phyloP scores from a whole-genome alignment of 768 basidiomycete genomes.

The Artomyces pyxidatus region DNA sequence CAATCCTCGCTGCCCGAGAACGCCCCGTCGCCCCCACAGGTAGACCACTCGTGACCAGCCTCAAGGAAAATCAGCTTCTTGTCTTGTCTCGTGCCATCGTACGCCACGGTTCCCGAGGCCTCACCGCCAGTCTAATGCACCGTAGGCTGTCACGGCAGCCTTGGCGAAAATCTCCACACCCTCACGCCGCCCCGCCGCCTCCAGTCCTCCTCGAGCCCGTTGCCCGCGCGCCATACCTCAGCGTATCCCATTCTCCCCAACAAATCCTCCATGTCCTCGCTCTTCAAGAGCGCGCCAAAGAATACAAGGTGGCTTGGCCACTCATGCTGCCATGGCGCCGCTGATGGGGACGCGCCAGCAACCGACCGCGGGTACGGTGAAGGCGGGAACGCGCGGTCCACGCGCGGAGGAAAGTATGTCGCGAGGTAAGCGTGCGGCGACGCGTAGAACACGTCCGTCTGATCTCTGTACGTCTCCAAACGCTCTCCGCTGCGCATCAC shows the following conservation, averaged over 20 bases:
- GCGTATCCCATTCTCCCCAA: slow-evolving; percentile 51
- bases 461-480: slow-evolving; percentile 57
- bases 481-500: slow-evolving; percentile 37
- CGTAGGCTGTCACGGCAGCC: too few relatives aligned
- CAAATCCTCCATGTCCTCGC: slow-evolving; percentile 37
- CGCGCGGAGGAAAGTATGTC: slow-evolving; percentile 54
- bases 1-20: too few relatives aligned
- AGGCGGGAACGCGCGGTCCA: slow-evolving; percentile 57
- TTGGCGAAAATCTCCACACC: too few relatives aligned
- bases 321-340: slow-evolving; percentile 48
- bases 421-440: slow-evolving; percentile 60
- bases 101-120: too few relatives aligned
- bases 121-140: too few relatives aligned
- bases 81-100: too few relatives aligned
- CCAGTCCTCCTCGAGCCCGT: slow-evolving; percentile 71
- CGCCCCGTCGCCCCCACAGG: too few relatives aligned
- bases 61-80: too few relatives aligned
- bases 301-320: slow-evolving; percentile 81
- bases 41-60: too few relatives aligned
- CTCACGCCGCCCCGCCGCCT: slow-evolving; percentile 59
- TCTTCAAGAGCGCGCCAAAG: slow-evolving; percentile 69
- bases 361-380: slow-evolving; percentile 47
- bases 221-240: slow-evolving; percentile 56
- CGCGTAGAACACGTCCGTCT: slow-evolving; percentile 75
- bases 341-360: slow-evolving; percentile 30